Evolutionary conservation across 2,329 filamentous ascomycete genomes (phyloP), one percentile per base, ranked within the genome.

Genomic region (Cercospora zeae-maydis): DNA sequence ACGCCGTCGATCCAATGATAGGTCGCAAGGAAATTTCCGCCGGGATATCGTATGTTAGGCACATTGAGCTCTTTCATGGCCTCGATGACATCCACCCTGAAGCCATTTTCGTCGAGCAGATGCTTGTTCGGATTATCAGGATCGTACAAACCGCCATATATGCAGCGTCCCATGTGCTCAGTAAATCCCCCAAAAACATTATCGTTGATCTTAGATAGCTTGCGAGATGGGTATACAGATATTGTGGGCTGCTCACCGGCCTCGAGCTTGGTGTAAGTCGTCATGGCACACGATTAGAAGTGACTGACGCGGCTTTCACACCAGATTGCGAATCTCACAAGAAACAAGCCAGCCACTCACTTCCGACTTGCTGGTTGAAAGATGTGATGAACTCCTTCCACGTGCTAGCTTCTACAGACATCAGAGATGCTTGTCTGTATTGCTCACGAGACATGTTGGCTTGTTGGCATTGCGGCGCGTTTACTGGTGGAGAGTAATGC

Each of bases 101-200:
- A 93, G 45, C 90, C 90, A 67, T 90, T 81, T 59, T 85, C 81
- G 69, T 93, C 89, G 1, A 89, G 87, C n/a, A 92, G 82, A 2
- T 86, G 78, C 45, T 69, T 70, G 63, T 73, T 72, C n/a, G 71
- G 63, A 74, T 87, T 92, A 34, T 82, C 84, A 1, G 90, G 90
- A 69, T 93, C 90, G 77, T 92, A 93, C 73, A 95, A 89, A 67
- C 91, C 91, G 66, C 90, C 90, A 75, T 95, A 93, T 73, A 95
- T 92, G 80, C 91, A 95, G 65, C 91, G 86, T 71, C 91, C 91
- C 90, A 95, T 95, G 77, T 95, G 91, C 89, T 95, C 91, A 63
- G 88, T 91, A 77, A 95, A 95, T 10, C 90, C 91, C 61, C 89
- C 88, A 82, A 93, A 95, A 71, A 90, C 91, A 73, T 91, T 91